Base-by-base conservation (phyloP, 2,329 filamentous ascomycete genomes). In the Ophiostoma pallidulum region DNA sequence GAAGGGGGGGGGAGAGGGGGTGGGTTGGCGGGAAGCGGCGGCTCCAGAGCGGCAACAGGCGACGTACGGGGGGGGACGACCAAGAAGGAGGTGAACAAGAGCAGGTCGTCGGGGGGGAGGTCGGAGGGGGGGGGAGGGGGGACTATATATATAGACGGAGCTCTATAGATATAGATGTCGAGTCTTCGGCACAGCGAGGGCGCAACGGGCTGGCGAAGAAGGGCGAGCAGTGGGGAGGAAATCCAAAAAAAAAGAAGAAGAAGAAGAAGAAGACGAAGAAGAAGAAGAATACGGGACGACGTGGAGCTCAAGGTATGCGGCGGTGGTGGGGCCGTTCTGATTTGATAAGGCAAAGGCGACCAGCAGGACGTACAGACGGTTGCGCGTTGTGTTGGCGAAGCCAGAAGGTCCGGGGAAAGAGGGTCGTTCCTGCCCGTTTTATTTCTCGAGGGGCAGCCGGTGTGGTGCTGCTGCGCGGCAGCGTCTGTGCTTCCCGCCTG, bases 401-500 rank as follows among this genome's bases (percentile, higher is more conserved):
- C 24, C 10, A 28, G 5, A 28, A 28, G 14, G 31, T 33, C 31
- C 31, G 31, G 31, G 31, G 12, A 5, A 33, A n/a, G 12, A 13
- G 37, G 19, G 9, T 39, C 45, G 45, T n/a, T 20, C 45, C 40
- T 47, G 32, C 45, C 45, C 18, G 6, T 40, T 33, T 24, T 31
- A n/a, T 28, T 29, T 22, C 22, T 16, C n/a, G 32, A n/a, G 24
- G 19, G 44, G n/a, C 10, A 9, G 13, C 14, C 16, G 26, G 24
- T 16, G 14, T 9, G 26, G 22, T 36, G 24, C 4, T 33, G 12
- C 31, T 33, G 47, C 45, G n/a, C n/a, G n/a, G n/a, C n/a, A n/a
- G n/a, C 47, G 24, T 41, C 41, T 49, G 47, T 29, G 35, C 29
- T 46, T 43, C 43, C 26, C 43, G 45, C 43, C 39, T 50, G 48